Percentiles rank a stretch among this genome's conserved stretches.
These are phyloP conservation scores for Ogataea methylovora DNA, from an alignment of 805 yeast genomes.

Conservation along the genomic window DNA sequence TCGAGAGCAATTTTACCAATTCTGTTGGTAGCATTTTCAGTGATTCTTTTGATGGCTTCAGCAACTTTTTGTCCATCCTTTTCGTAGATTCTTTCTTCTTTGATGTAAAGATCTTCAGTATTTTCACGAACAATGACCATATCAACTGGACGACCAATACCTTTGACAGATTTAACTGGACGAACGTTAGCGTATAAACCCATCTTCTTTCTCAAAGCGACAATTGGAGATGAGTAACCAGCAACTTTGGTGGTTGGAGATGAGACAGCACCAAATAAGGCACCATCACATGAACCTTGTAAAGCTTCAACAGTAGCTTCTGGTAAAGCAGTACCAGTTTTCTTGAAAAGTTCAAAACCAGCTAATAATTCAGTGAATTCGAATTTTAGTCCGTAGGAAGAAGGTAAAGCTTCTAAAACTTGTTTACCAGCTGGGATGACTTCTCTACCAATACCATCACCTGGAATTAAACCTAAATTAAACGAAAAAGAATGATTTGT, in stretches of 20 bases:
- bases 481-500: too few relatives aligned
- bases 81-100: slow-evolving; percentile 76
- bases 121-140: slow-evolving; percentile 98
- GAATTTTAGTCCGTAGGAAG: slow-evolving; percentile 69
- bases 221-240: slow-evolving; percentile 98
- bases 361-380: slow-evolving; percentile 87
- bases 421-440: slow-evolving; percentile 96
- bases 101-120: slow-evolving; percentile 95
- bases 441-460: slow-evolving; percentile 97
- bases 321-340: slow-evolving; percentile 94
- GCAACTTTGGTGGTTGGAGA: slow-evolving; percentile 91
- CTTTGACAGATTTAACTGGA: slow-evolving; percentile 91
- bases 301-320: slow-evolving; percentile 80
- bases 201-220: slow-evolving; percentile 92
- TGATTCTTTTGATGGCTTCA: slow-evolving; percentile 95
- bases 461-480: slow-evolving; percentile 92
- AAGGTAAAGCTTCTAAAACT: slow-evolving; percentile 73
- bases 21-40: slow-evolving; percentile 77
- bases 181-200: slow-evolving; percentile 96
- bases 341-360: slow-evolving; percentile 88
- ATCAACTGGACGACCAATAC: slow-evolving; percentile 84
- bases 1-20: slow-evolving; percentile 90
- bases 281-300: slow-evolving; percentile 86
- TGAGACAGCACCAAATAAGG: slow-evolving; percentile 94
- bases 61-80: slow-evolving; percentile 86